Evolutionary conservation across 345 rosid species (phyloP).

Genomic region (Tarenaya hassleriana): DNA sequence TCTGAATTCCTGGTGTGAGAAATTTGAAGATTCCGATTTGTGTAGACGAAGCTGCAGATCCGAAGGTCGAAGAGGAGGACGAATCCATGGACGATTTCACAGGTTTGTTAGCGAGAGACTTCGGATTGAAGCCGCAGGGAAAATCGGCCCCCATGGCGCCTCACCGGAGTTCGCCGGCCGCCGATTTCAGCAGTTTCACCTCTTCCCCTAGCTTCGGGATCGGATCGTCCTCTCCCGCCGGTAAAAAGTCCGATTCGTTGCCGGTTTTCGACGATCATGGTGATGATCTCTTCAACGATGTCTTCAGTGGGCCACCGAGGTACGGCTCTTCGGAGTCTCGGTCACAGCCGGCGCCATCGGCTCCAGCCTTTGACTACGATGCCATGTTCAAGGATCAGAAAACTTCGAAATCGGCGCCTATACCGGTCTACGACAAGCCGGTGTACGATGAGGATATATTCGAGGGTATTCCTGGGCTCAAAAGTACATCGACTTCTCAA

Average conservation of each 20-base stretch:
- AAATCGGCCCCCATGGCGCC: slow-evolving; percentile 75
- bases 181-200: slow-evolving; percentile 17
- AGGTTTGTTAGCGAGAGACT: slow-evolving; percentile 52
- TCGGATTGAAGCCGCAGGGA: slow-evolving; percentile 66
- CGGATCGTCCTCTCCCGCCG: slow-evolving; percentile 25
- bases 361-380: slow-evolving; percentile 37
- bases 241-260: slow-evolving; percentile 26
- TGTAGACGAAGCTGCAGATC: no score
- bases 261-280: slow-evolving; percentile 39
- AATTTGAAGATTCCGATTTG: neutral
- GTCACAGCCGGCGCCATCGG: slow-evolving; percentile 3
- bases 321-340: slow-evolving; percentile 32
- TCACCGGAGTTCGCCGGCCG: slow-evolving; percentile 28
- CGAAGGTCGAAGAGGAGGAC: slow-evolving; percentile 4
- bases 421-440: slow-evolving; percentile 63
- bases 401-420: slow-evolving; percentile 28
- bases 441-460: slow-evolving; percentile 68
- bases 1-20: slow-evolving; percentile 9
- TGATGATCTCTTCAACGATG: slow-evolving; percentile 32
- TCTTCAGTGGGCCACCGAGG: slow-evolving; percentile 48
- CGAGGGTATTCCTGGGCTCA: slow-evolving; percentile 59
- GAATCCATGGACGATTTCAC: slow-evolving; percentile 63
- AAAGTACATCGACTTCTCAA: slow-evolving; percentile 36
- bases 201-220: slow-evolving; percentile 28
- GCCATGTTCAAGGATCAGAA: slow-evolving; percentile 39